Evolutionary conservation across 2,329 filamentous ascomycete genomes (phyloP), one percentile per base, ranked within the genome.

Genomic region (Sphaerulina populicola): DNA sequence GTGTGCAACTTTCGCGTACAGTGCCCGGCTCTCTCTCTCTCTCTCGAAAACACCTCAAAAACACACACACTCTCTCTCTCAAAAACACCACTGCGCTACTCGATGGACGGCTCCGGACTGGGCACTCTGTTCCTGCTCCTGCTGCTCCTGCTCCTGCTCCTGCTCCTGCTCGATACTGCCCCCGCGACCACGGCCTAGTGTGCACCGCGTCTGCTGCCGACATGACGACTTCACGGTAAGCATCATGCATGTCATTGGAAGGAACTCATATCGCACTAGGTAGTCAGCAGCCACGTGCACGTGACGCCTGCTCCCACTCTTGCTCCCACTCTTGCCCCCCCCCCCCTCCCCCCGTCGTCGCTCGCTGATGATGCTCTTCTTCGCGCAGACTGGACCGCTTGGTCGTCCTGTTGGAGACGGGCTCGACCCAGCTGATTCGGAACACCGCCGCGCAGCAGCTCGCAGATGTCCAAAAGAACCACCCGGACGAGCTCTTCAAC

Each of bases 361-460:
- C 35, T 18, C 4, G 18, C 18, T 18, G 4, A 18, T 18, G 18
- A 3, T 44, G 44, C 43, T 54, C 43, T 42, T 44, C 14, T 11
- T 29, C 36, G 11, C 9, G 36, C 60, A 70, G 69, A 58, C 64
- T 71, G 53, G 68, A 71, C 58, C 67, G 68, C 53, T 59, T 70
- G 57, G 69, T 71, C 69, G 95, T 90, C 59, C 82, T 98, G 68
- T 83, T 98, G 63, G 93, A 98, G 77, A 97, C 93, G 52, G 93
- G 93, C 62, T 97, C 91, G 72, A 98, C 93, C 54, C 85, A 86
- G 67, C 77, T 98, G 60, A 97, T 98, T 67, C 85, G 94, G 61
- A 94, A 96, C 66, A 98, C 93, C 57, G 94, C 93, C 56, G 93
- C 94, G 56, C 89, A 94, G 66, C 93, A 98, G 72, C 79, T 98